Percentiles rank a stretch among this genome's conserved stretches.
Evolutionary conservation across 495 filamentous ascomycete genomes (phyloP).

Genomic region (Friedmanniomyces endolithicus): DNA sequence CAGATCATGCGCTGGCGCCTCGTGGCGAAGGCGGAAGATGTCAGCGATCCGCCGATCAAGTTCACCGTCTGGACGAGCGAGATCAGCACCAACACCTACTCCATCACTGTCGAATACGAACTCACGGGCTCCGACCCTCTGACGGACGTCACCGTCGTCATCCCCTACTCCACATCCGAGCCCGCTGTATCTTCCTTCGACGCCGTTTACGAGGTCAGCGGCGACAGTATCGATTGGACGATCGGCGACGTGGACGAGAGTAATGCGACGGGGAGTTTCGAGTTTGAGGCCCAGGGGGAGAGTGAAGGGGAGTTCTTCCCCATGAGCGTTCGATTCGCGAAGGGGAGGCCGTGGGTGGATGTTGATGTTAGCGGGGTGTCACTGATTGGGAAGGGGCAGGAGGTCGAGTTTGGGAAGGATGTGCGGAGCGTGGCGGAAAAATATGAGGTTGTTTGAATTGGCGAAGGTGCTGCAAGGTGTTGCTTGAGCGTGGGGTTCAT

Average conservation of each 20-base stretch:
- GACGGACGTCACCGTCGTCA: conserved; percentile 72
- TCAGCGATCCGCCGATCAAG: conserved; percentile 65
- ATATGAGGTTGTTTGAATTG: conserved; percentile 31
- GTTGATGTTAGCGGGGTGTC: conserved; percentile 62
- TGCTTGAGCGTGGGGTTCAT: no score
- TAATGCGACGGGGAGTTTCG: conserved; percentile 73
- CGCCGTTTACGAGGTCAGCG: conserved; percentile 83
- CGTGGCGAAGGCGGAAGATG: conserved; percentile 57
- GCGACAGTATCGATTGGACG: conserved; percentile 86
- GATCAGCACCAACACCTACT: conserved; percentile 61
- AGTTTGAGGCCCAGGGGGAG: conserved; percentile 79
- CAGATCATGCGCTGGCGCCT: conserved; percentile 81
- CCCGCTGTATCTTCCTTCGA: conserved; percentile 86
- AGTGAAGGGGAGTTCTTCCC: conserved; percentile 91
- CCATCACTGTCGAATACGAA: conserved; percentile 88
- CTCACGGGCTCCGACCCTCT: conserved; percentile 62
- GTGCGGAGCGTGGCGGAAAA: conserved; percentile 72
- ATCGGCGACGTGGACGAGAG: conserved; percentile 71
- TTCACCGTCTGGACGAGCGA: conserved; percentile 96
- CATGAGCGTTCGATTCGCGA: conserved; percentile 82
- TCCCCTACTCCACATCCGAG: conserved; percentile 72
- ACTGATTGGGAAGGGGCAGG: conserved; percentile 68
- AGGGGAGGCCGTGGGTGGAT: conserved; percentile 73
- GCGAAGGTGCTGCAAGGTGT: background rate
- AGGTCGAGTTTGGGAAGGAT: conserved; percentile 78